A percentile compares a stretch with the other conserved stretches of the same genome.
These are phyloP conservation scores for Rehmannia glutinosa DNA, from an alignment of 257 asterid genomes.

Conservation along the genomic window DNA sequence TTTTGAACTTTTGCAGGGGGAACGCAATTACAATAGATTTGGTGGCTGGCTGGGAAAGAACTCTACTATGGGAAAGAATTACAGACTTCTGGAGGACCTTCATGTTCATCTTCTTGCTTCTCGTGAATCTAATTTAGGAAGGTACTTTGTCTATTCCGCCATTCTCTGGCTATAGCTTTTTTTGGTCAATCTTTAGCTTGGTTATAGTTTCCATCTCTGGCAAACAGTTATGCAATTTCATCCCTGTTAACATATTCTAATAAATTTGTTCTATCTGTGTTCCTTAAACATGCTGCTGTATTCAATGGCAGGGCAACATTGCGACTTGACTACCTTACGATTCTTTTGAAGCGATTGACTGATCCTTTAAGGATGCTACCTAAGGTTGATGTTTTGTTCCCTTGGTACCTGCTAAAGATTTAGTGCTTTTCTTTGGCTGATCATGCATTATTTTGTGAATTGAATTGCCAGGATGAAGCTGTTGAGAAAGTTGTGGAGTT, in stretches of 20 bases:
- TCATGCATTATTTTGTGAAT: conserved; percentile 14
- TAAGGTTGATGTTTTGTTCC: conserved; percentile 46
- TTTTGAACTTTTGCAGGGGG: conserved; percentile 58
- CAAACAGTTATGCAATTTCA: too few relatives aligned
- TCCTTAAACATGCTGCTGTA: conserved; percentile 4
- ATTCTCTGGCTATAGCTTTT: too few relatives aligned
- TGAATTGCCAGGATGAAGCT: conserved; percentile 75
- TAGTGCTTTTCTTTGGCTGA: neutral
- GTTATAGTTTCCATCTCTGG: too few relatives aligned
- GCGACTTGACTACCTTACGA: conserved; percentile 78
- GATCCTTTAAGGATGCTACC: conserved; percentile 65
- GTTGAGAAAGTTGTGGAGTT: conserved; percentile 77
- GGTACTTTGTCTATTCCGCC: conserved; percentile 36
- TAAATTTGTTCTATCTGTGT: conserved; percentile 5
- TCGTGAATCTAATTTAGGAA: conserved; percentile 74
- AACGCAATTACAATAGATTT: conserved; percentile 88
- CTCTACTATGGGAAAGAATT: conserved; percentile 81
- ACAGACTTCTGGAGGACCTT: conserved; percentile 84
- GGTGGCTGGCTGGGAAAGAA: conserved; percentile 99
- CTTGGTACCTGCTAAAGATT: conserved; percentile 3
- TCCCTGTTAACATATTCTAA: too few relatives aligned
- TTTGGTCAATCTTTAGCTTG: too few relatives aligned
- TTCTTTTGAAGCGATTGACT: conserved; percentile 67
- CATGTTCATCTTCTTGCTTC: conserved; percentile 95
- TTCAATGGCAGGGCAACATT: conserved; percentile 52